A percentile compares a stretch with the other conserved stretches of the same genome.
phyloP scores from a whole-genome alignment of 495 filamentous ascomycete genomes.

The Penicillium roqueforti region DNA sequence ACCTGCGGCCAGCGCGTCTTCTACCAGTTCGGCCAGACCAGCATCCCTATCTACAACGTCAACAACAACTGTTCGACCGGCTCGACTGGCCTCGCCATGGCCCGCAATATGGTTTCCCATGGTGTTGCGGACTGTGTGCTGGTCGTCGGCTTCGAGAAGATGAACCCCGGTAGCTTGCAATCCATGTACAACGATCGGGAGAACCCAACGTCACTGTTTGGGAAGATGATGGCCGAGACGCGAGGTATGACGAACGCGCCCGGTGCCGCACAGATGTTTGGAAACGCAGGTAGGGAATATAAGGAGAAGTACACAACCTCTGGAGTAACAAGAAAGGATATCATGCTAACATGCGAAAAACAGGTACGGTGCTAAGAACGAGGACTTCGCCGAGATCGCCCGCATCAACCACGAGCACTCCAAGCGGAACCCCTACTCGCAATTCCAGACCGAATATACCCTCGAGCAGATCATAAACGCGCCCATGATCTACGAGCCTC shows the following conservation, averaged over 20 bases:
- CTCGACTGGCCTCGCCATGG: conserved; percentile 82
- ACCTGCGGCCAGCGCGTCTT: conserved; percentile 96
- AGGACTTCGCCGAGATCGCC: conserved; percentile 95
- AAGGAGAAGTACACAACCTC: conserved; percentile 72
- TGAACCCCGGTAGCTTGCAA: conserved; percentile 84
- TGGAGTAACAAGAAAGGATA: neutral
- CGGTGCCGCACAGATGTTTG: conserved; percentile 88
- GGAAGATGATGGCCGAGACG: conserved; percentile 76
- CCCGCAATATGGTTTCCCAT: conserved; percentile 69
- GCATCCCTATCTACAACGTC: conserved; percentile 93
- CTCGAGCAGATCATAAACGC: conserved; percentile 76
- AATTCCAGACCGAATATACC: conserved; percentile 90
- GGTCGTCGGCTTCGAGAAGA: conserved; percentile 96
- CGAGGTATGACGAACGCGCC: conserved; percentile 76
- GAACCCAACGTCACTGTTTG: conserved; percentile 67
- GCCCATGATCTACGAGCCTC: conserved; percentile 73
- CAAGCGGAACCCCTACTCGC: conserved; percentile 89
- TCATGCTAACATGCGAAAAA: conserved; percentile 14
- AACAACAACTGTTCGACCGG: conserved; percentile 99
- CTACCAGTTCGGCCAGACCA: conserved; percentile 97
- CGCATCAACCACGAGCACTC: conserved; percentile 91
- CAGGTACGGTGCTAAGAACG: conserved; percentile 75
- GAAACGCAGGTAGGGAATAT: conserved; percentile 91
- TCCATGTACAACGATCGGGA: conserved; percentile 74
- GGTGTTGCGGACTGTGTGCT: conserved; percentile 82